Conservation (phyloP, 1,139 yeast species). For the Candida buenavistaensis region DNA sequence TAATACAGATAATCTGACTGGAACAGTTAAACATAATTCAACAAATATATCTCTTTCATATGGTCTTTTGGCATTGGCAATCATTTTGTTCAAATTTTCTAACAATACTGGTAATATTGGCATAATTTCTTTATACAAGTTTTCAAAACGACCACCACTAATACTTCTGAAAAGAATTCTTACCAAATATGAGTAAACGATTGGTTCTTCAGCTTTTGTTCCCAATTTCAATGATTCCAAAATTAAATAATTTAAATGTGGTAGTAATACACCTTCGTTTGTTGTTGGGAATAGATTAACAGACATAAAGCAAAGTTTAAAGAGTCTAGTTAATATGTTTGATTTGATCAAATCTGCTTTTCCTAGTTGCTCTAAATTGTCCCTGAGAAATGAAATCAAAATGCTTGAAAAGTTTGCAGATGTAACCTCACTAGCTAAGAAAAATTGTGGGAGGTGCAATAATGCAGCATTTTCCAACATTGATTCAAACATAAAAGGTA, state of each 20-base stretch:
- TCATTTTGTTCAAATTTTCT: slow-evolving; percentile 81
- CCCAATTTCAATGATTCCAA: slow-evolving; percentile 77
- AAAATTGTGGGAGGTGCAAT: slow-evolving; percentile 89
- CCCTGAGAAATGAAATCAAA: slow-evolving; percentile 70
- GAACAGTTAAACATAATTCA: slow-evolving; percentile 91
- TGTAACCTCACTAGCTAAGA: slow-evolving; percentile 89
- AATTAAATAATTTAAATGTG: slow-evolving; percentile 82
- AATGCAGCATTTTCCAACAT: slow-evolving; percentile 85
- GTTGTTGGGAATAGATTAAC: slow-evolving; percentile 87
- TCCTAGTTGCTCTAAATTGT: slow-evolving; percentile 77
- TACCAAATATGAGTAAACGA: slow-evolving; percentile 83
- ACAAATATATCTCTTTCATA: slow-evolving; percentile 93
- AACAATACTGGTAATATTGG: slow-evolving; percentile 85
- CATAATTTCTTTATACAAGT: slow-evolving; percentile 85
- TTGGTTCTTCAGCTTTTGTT: slow-evolving; percentile 89
- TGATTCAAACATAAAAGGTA: slow-evolving; percentile 74
- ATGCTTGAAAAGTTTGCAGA: slow-evolving; percentile 93
- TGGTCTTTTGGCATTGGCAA: slow-evolving; percentile 80
- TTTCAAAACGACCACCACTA: slow-evolving; percentile 94
- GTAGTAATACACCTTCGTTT: slow-evolving; percentile 83
- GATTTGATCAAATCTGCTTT: slow-evolving; percentile 77
- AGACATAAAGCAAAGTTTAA: slow-evolving; percentile 93
- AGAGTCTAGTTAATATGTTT: slow-evolving; percentile 77
- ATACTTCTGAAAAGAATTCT: slow-evolving; percentile 90
- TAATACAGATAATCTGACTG: slow-evolving; percentile 86